Evolutionary conservation across 371 early-diverging fungal species (phyloP).

Genomic region (Circinella minor): DNA sequence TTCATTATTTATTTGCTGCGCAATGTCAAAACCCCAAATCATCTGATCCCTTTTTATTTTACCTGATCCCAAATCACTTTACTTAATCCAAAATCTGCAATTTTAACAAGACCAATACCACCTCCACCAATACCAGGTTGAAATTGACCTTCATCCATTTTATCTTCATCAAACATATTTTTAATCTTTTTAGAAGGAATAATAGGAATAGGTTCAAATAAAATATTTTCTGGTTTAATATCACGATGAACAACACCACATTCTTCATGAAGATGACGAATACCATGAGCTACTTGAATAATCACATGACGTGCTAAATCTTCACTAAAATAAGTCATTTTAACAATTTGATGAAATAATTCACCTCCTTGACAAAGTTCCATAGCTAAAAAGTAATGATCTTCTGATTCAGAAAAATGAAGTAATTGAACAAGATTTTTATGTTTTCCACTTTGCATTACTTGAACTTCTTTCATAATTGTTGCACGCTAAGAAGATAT

Average conservation of each 20-base stretch:
- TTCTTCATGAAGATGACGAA: conserved; percentile 89
- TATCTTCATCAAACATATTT: conserved; percentile 34
- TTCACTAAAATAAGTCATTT: conserved; percentile 83
- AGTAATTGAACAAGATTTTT: conserved; percentile 80
- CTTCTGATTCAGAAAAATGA: conserved; percentile 68
- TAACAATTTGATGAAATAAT: conserved; percentile 84
- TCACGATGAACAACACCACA: conserved; percentile 92
- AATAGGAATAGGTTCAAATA: conserved; percentile 65
- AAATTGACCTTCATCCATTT: conserved; percentile 64
- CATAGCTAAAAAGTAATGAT: conserved; percentile 78
- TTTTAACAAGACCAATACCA: conserved; percentile 70
- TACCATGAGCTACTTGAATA: conserved; percentile 87
- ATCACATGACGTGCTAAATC: conserved; percentile 81
- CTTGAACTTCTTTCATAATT: conserved; percentile 87
- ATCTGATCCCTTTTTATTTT: background rate
- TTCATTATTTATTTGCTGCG: background rate
- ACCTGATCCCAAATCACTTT: conserved; percentile 60
- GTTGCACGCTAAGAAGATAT: conserved; percentile 54
- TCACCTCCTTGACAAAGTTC: conserved; percentile 89
- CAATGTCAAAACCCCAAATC: background rate
- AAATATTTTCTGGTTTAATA: conserved; percentile 89
- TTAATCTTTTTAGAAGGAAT: conserved; percentile 28
- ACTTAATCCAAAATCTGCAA: conserved; percentile 77
- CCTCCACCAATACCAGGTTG: conserved; percentile 65
- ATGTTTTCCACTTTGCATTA: conserved; percentile 84